Evolutionary conservation across 139 green algal species (phyloP), one percentile per base, ranked within the genome.

Genomic region (Chlorella sp.): DNA sequence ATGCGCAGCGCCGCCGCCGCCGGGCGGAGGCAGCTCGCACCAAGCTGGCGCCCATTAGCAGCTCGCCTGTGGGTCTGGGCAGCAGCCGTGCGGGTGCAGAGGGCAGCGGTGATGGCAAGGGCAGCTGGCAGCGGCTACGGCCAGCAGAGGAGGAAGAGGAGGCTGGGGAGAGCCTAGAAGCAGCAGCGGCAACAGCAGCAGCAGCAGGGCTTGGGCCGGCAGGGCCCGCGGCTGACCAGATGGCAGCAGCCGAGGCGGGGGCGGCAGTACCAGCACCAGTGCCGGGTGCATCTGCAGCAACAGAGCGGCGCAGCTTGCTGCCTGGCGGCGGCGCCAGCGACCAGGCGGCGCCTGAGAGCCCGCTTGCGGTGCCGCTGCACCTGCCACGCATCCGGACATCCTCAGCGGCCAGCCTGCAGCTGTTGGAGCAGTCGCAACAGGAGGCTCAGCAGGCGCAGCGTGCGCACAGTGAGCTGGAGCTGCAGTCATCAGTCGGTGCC

Each of bases 301-400:
- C 51, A 60, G 51, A 41, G 78, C 60, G 34, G 1, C 32, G 24
- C 5, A 34, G 60, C 78, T 28, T 75, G 78, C 78, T 74, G 77
- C 60, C 60, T 30, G 36, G 30, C 78, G 62, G 79, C n/a, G 46
- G 77, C 30, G 32, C 26, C 56, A 73, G 40, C 40, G 58, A 60
- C 40, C 30, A 60, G 16, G 51, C 22, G 51, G 51, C 16, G 41
- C 30, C 24, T 7, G 20, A n/a, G 4, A 60, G 30, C 30, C n/a
- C 38, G 68, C 24, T 87, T 5, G 22, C 32, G 9, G 56, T 82
- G 41, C 82, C 82, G 36, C 51, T 17, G 17, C 81, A 38, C 30
- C 76, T 79, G 44, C 60, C 16, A 30, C 79, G 62, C 62, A 89
- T 83, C 60, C 82, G 81, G 30, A 87, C 72, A 54, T 19, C 48